Conservation (phyloP, 495 filamentous ascomycete species). For the Penicillium cosmopolitanum region DNA sequence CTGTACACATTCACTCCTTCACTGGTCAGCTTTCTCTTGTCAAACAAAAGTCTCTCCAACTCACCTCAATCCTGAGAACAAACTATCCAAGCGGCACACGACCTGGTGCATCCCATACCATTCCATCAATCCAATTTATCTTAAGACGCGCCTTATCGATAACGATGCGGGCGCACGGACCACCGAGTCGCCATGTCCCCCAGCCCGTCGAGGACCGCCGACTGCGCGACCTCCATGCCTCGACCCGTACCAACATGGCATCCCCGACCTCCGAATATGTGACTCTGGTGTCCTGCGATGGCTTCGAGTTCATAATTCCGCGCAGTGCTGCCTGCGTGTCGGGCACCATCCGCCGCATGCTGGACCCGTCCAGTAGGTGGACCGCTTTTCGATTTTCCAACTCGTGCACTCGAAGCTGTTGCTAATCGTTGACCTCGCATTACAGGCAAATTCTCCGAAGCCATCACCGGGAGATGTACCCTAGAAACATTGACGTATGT, state of each 20-base stretch:
- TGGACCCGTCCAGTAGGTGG: slow-evolving; percentile 72
- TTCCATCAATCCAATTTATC: neutral
- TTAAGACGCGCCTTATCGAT: neutral
- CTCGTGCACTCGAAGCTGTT: neutral
- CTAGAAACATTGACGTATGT: slow-evolving; percentile 77
- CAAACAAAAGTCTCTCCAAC: neutral
- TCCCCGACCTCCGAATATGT: slow-evolving; percentile 58
- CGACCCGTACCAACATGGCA: slow-evolving; percentile 17
- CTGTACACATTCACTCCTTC: no score
- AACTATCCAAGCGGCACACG: neutral
- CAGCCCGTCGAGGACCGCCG: neutral
- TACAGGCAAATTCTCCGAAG: slow-evolving; percentile 72
- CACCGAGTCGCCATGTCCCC: neutral
- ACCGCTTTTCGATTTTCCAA: slow-evolving; percentile 7
- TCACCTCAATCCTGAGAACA: neutral
- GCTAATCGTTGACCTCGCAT: slow-evolving; percentile 6
- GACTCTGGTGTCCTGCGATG: slow-evolving; percentile 84
- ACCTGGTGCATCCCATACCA: neutral
- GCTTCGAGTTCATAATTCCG: slow-evolving; percentile 84
- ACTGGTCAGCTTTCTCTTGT: no score
- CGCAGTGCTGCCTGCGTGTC: slow-evolving; percentile 76
- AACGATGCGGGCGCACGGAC: neutral
- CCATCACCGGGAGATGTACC: slow-evolving; percentile 62
- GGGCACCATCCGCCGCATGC: slow-evolving; percentile 80
- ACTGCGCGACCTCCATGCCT: slow-evolving; percentile 13